Base-by-base conservation (phyloP, 192 early-diverging fungal species). In the Obelidium mucronatum region DNA sequence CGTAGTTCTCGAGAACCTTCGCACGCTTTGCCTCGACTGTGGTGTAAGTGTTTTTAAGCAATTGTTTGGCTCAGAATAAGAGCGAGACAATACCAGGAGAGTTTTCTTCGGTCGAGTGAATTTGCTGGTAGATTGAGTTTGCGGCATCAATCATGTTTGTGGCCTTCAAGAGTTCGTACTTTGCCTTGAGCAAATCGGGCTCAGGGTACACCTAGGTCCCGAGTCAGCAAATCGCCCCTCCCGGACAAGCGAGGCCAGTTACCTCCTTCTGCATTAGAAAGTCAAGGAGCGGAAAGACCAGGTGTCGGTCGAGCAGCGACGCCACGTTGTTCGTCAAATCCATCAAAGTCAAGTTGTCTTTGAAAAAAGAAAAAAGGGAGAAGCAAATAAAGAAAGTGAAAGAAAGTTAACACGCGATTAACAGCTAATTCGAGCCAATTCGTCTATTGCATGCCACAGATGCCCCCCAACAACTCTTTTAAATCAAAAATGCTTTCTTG, bases 81-180 rank as follows among this genome's bases (percentile, higher is more conserved):
- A 30, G 34, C 2, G 36, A 1, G 5, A 82, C 84, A 84, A 67
- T 74, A 93, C 92, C 94, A 63, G 90, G 86, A 28, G 94, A 92
- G 56, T 92, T 86, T 40, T 91, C 87, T 53, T 93, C 92, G 42
- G 86, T 89, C 86, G 8, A 82, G 79, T 95, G 84, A 69, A 98
- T 90, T 80, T 93, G 84, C 79, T 91, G 88, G 83, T 96, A 92
- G 48, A 96, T 87, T 76, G 91, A 85, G 72, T 93, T 89, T 42
- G 95, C 90, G 83, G 92, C 95, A 86, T 97, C 95, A 64, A 97
- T 92, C 96, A 98, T 97, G 88, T 94, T 93, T 61, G 96, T 96
- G 75, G 91, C 86, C 35, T 87, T 86, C 30, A 97, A 87, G 33
- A 98, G 87, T 69, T 96, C 94, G 80, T 93, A 94, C 82, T 96